phyloP scores from a whole-genome alignment of 2,329 filamentous ascomycete species.

The Colletotrichum chlorophyti region DNA sequence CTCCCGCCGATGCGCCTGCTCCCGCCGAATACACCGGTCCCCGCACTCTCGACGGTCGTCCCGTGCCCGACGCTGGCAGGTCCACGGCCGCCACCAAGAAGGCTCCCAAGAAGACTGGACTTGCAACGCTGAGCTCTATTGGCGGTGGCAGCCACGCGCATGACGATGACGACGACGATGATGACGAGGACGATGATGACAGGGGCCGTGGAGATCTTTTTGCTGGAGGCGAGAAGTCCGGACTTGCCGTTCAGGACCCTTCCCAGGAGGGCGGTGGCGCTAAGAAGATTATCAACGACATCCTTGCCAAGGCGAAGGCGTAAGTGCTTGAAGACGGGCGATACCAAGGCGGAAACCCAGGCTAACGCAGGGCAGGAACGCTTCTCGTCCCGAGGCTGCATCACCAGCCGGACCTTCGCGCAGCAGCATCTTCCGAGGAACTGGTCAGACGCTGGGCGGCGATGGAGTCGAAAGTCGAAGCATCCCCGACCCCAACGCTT shows the following conservation, averaged over 20 bases:
- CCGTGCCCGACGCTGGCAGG: constrained; percentile 49
- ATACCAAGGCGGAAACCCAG: not conserved
- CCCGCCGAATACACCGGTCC: constrained; percentile 63
- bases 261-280: constrained; percentile 50
- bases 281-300: constrained; percentile 66
- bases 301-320: constrained; percentile 69
- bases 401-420: constrained; percentile 58
- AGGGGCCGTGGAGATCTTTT: constrained; percentile 74
- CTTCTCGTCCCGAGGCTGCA: constrained; percentile 59
- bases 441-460: constrained; percentile 79
- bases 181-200: constrained; percentile 62
- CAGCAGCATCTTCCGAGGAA: constrained; percentile 67
- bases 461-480: constrained; percentile 75
- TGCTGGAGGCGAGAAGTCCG: constrained; percentile 86
- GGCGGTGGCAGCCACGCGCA: constrained; percentile 57
- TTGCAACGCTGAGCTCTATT: constrained; percentile 66
- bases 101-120: constrained; percentile 62
- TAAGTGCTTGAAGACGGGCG: constrained; percentile 41
- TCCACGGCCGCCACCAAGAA: constrained; percentile 44
- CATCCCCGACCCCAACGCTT: constrained; percentile 65
- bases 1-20: constrained; percentile 30
- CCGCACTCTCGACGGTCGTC: constrained; percentile 68
- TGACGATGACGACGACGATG: constrained; percentile 66
- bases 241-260: constrained; percentile 71
- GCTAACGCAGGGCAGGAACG: constrained; percentile 55